Evolutionary conservation across 2,329 filamentous ascomycete species (phyloP).

Genomic region (Cladosporium velox): DNA sequence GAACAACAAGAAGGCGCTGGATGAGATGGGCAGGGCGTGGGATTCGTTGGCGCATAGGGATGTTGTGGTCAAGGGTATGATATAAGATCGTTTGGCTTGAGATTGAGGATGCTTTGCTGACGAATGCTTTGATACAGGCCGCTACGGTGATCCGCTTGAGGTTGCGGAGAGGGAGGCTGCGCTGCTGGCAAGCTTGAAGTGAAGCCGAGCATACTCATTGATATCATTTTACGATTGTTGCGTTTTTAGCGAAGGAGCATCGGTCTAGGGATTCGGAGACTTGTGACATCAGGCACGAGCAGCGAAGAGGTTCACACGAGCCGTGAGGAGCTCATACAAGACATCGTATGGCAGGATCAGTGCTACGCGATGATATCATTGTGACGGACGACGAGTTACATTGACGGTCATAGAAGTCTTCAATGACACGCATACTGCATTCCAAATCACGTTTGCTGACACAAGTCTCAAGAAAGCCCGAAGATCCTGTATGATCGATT

Average conservation of each 20-base stretch:
- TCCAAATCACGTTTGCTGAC: background rate
- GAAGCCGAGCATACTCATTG: background rate
- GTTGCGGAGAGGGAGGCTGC: conserved; percentile 37
- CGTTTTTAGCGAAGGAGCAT: conserved; percentile 18
- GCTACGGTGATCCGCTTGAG: conserved; percentile 40
- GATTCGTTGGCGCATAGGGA: conserved; percentile 55
- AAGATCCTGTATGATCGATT: too few relatives aligned
- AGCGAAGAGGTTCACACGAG: background rate
- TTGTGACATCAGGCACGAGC: conserved; percentile 1
- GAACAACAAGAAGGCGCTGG: conserved; percentile 58
- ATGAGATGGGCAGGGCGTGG: conserved; percentile 56
- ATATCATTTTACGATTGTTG: conserved; percentile 1
- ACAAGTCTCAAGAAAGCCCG: background rate
- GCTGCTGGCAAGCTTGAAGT: conserved; percentile 7
- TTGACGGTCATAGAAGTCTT: background rate
- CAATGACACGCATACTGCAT: background rate
- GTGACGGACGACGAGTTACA: too few relatives aligned
- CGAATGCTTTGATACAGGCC: conserved; percentile 26
- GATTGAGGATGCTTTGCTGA: conserved; percentile 21
- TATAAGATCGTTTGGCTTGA: background rate
- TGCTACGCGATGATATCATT: background rate
- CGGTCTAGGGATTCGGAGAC: background rate
- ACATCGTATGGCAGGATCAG: background rate
- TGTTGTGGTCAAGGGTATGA: conserved; percentile 35
- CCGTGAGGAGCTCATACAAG: background rate